A percentile compares a stretch with the other conserved stretches of the same genome.
phyloP scores from a whole-genome alignment of 257 asterid species.

The Solanum medicagineum region DNA sequence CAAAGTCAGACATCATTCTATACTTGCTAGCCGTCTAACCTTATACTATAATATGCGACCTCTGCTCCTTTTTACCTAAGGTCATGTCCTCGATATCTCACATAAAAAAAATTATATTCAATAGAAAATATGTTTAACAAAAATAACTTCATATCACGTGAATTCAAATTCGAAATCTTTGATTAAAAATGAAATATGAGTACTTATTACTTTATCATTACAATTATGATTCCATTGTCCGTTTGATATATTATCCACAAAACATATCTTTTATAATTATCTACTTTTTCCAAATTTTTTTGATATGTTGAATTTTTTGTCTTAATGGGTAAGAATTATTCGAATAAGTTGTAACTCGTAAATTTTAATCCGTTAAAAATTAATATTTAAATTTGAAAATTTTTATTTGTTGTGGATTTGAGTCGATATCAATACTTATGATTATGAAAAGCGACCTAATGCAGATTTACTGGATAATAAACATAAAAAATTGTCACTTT shows the following conservation, averaged over 20 bases:
- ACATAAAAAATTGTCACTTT: background rate
- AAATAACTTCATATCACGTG: fast-evolving
- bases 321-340: background rate
- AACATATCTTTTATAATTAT: background rate
- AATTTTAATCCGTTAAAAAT: background rate
- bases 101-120: too few species aligned
- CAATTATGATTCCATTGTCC: background rate
- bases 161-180: fast-evolving
- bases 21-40: too few species aligned
- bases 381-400: background rate
- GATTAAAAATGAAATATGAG: background rate
- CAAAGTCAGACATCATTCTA: too few species aligned
- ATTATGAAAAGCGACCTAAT: background rate
- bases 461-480: background rate
- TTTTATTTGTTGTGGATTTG: background rate
- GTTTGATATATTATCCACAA: slow-evolving; percentile 8
- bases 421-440: background rate
- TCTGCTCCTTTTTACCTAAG: too few species aligned
- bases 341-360: background rate
- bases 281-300: background rate
- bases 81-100: too few species aligned
- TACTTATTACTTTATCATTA: too few species aligned
- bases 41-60: too few species aligned
- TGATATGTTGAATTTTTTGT: background rate
- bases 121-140: background rate